Evolutionary conservation across 352 stramenopile genomes (phyloP), one percentile per base, ranked within the genome.

Genomic region (Phytopythium chamaehyphon): DNA sequence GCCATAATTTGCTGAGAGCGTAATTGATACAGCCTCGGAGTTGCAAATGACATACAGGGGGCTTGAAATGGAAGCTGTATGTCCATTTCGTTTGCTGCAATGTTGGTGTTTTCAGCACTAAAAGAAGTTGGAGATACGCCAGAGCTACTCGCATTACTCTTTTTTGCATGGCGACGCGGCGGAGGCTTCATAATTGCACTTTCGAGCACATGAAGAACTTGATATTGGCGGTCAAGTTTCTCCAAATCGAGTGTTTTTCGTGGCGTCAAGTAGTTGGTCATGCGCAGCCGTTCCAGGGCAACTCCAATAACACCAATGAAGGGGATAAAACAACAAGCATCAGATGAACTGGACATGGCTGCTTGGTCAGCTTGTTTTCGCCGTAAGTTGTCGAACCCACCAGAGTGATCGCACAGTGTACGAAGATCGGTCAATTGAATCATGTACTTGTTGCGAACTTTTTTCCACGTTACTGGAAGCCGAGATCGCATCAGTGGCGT

Each of bases 291-390:
- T 48, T 91, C 81, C 3, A 91, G 71, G 40, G 81, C 73, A 12
- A 86, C 72, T 0, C 76, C 78, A 31, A 91, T 71, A 3, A 91
- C 77, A 3, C 81, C 81, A 19, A 91, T 71, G 46, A 91, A 91
- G 22, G 81, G 81, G n/a, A 91, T 71, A 19, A 76, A 76, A 19
- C 54, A n/a, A 54, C 44, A 23, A 45, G 37, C 19, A 3, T 39
- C 22, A 4, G 7, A 11, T 47, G 45, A 11, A 38, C 48, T 26
- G 23, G 55, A 47, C 9, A 65, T 71, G 19, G 31, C 57, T 28
- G 68, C 83, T 47, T 86, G 60, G 10, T 53, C 24, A 9, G 58
- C 67, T 38, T 91, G 81, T 19, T 77, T 77, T 28, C 76, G 72
- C 23, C 78, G 67, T 12, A 91, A 61, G 18, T 73, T 86, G 44